A percentile compares a stretch with the other conserved stretches of the same genome.
Conservation (phyloP, 441 rosid genomes). For the Macaranga tanarius region DNA sequence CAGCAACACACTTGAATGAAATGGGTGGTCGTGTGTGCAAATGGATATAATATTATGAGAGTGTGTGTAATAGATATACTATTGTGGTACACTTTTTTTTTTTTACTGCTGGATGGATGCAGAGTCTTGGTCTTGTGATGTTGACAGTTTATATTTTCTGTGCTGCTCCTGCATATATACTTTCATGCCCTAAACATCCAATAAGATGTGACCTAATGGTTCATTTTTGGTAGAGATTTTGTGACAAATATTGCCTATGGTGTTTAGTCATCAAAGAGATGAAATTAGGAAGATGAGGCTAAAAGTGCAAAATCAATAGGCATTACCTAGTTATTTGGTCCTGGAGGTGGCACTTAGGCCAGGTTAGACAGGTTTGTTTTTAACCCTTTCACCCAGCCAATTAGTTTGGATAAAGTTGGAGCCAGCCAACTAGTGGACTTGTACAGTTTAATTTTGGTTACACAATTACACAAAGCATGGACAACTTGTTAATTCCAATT, state of each 20-base stretch:
- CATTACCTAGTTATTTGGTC: background rate
- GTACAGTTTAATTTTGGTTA: background rate
- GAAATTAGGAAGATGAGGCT: background rate
- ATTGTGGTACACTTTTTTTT: background rate
- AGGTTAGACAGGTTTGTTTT: background rate
- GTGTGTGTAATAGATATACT: background rate
- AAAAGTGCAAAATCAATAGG: background rate
- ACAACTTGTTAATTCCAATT: background rate
- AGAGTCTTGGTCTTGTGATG: background rate
- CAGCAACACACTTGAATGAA: background rate
- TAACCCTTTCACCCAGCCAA: background rate
- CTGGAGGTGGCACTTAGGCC: background rate
- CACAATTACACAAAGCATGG: no score
- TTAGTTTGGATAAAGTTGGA: background rate
- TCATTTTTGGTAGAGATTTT: background rate
- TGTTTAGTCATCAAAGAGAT: background rate
- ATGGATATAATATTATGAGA: background rate
- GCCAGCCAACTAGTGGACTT: background rate
- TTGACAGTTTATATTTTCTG: background rate
- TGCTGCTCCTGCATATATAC: background rate
- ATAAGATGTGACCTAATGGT: background rate
- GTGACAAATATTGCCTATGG: background rate
- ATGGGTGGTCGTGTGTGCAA: background rate
- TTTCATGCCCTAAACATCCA: background rate
- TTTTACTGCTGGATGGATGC: conserved; percentile 5